phyloP scores from a whole-genome alignment of 306 rosid genomes.

The Corylus americana region DNA sequence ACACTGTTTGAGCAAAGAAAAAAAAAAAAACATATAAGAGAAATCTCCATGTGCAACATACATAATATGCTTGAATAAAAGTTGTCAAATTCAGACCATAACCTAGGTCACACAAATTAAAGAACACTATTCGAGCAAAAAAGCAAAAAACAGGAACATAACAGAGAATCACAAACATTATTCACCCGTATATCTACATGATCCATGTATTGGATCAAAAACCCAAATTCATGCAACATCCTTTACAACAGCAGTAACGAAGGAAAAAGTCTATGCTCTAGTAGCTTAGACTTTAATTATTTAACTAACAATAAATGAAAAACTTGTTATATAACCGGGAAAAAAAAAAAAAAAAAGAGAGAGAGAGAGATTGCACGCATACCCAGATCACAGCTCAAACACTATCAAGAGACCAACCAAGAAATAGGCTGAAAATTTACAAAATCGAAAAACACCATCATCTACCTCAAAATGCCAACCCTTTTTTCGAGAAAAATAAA shows the following conservation, averaged over 20 bases:
- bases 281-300: neutral
- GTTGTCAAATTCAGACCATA: conserved; percentile 7
- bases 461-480: conserved; percentile 36
- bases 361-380: neutral
- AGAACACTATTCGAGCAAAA: neutral
- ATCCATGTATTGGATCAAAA: neutral
- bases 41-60: neutral
- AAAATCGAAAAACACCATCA: conserved; percentile 6
- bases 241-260: neutral
- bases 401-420: conserved; percentile 1
- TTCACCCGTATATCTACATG: neutral
- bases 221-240: neutral
- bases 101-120: neutral
- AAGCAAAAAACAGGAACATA: neutral
- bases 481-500: conserved; percentile 7
- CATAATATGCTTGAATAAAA: neutral
- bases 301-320: neutral
- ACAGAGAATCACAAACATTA: neutral
- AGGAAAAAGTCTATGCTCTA: neutral
- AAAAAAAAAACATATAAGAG: neutral
- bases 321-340: neutral
- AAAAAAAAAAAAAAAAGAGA: neutral
- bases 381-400: conserved; percentile 6
- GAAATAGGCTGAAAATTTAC: conserved; percentile 1
- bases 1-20: neutral